Base-by-base conservation (phyloP, 2,329 filamentous ascomycete species). In the Lecanosticta acicola region DNA sequence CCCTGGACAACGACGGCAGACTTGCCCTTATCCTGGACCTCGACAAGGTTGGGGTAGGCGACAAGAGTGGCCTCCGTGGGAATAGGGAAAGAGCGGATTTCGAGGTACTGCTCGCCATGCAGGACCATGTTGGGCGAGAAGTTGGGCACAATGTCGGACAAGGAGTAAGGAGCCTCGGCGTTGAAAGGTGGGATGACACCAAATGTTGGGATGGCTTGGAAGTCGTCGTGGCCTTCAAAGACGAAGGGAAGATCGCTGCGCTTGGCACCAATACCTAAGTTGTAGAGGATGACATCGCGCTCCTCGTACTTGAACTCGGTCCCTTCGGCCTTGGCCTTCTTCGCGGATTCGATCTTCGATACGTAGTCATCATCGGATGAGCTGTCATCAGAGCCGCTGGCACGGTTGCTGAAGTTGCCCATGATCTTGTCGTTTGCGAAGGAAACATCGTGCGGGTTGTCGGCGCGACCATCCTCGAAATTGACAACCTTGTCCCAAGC, bases 91-190 rank as follows among this genome's bases (percentile, higher is more conserved):
- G 91, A 88, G 65, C 84, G 82, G 63, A 98, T 79, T 71, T 98
- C 93, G 54, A 98, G 87, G 72, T 90, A 98, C 70, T 98, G 93
- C 76, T 98, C 93, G 65, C 93, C 93, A 73, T 98, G 93, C 18
- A 98, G 84, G 41, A 98, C 81, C 89, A 96, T 96, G 88, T 95
- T 96, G 51, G 90, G 91, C 32, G 81, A 88, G 76, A 96, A 98
- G 77, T 97, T 94, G 67, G 90, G 89, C 20, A 97, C 85, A 51
- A 98, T 79, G 46, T 90, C 81, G 63, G 82, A 80, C 60, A 93
- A 78, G 68, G 76, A 81, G 74, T 85, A 97, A 20, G 91, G 87
- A 50, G 82, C 74, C 56, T 85, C 77, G 50, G 88, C 84, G 71
- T 85, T 85, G 73, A 97, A 96, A 60, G 83, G 85, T n/a, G 93